Percentiles rank a stretch among this genome's conserved stretches.
These are phyloP conservation scores for Nakaseomyces bracarensis DNA, from an alignment of 1,139 yeast species.

Conservation along the genomic window DNA sequence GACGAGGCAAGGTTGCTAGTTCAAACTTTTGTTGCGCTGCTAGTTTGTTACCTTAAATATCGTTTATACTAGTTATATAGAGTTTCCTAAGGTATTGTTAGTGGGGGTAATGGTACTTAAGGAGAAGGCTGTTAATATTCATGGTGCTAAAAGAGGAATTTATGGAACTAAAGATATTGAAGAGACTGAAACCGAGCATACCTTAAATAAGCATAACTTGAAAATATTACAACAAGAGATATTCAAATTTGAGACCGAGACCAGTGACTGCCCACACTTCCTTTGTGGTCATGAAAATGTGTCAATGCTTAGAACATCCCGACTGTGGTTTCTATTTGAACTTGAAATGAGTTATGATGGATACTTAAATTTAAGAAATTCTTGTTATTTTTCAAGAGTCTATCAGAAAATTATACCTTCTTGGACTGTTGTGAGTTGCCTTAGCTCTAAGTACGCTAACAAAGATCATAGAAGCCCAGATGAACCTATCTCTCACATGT, in stretches of 20 bases:
- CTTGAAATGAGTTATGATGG: slow-evolving; percentile 24
- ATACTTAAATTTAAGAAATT: slow-evolving; percentile 21
- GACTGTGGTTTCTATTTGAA: slow-evolving; percentile 29
- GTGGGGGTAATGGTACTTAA: background rate
- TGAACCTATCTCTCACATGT: slow-evolving; percentile 9
- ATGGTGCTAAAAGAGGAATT: background rate
- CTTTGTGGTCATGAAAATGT: slow-evolving; percentile 17
- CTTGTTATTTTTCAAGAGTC: slow-evolving; percentile 22
- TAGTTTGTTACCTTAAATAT: no score
- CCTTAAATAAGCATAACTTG: slow-evolving; percentile 15
- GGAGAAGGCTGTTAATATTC: slow-evolving; percentile 4
- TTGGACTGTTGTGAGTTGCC: slow-evolving; percentile 19
- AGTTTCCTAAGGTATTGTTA: no score
- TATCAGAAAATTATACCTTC: slow-evolving; percentile 18
- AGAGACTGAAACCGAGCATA: background rate
- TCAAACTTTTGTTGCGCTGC: no score
- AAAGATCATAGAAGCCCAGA: background rate
- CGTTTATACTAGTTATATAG: no score
- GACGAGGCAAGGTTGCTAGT: no score
- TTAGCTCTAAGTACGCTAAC: slow-evolving; percentile 9
- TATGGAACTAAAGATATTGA: background rate
- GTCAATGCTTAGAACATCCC: slow-evolving; percentile 11
- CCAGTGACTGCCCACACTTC: slow-evolving; percentile 15
- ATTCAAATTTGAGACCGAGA: slow-evolving; percentile 13
- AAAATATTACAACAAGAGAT: slow-evolving; percentile 16